Evolutionary conservation across 106 monocot genomes (phyloP), one percentile per base, ranked within the genome.

Genomic region (Dioscorea alata): DNA sequence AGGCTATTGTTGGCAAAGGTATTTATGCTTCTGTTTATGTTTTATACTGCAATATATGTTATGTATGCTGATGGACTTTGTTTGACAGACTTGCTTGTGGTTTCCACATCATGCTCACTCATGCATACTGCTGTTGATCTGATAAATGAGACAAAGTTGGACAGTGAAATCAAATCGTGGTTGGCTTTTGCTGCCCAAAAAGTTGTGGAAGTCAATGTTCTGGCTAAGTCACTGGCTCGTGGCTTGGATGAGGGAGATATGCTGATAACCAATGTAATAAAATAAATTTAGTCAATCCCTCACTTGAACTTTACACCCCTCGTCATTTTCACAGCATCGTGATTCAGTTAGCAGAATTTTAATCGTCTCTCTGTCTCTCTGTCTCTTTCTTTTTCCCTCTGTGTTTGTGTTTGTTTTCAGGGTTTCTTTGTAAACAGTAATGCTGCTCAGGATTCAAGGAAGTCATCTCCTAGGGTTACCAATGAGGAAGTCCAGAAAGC

Each of bases 181-280:
- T 70, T 89, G 33, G 89, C 85, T 63, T 89, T 89, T 85, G 89
- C 89, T 66, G 79, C 89, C 23, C 89, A 89, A 51, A 89, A 89
- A 69, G 71, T 82, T 62, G 69, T 82, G 48, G 82, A 82, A 73
- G 82, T 77, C 3, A 73, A 82, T 68, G 82, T 77, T 1, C 66
- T 89, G 63, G 89, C 89, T 16, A 89, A 85, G 80, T 79, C 89
- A 42, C 67, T 89, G 61, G 64, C 80, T 80, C 82, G 85, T 53
- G 68, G 80, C 52, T 85, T 85, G 66, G 80, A 89, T 75, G 85
- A 85, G 89, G 85, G 85, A 73, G n/a, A 48, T 8, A 0, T 8
- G 4, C 4, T 48, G 21, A 48, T 8, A 8, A 21, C 19, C 42
- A 42, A 8, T 42, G 10, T 42, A 8, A 42, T 42, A 5, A 42